Conservation (phyloP, 345 rosid species). For the Cardiospermum halicacabum region DNA sequence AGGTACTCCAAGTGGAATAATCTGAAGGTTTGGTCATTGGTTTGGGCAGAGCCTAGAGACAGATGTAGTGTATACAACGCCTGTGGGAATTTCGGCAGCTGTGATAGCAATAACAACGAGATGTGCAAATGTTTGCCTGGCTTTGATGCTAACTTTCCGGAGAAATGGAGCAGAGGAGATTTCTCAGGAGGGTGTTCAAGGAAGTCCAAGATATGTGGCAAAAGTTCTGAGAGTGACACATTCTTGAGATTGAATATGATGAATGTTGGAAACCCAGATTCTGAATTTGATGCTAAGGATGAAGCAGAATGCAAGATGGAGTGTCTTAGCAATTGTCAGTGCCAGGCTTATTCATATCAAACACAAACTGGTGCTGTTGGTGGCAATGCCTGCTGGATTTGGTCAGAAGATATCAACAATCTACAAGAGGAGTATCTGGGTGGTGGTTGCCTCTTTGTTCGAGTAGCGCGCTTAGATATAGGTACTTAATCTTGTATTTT, state of each 20-base stretch:
- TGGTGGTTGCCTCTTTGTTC: constrained; percentile 37
- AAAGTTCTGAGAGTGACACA: constrained; percentile 24
- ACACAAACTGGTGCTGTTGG: constrained; percentile 3
- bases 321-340: constrained; percentile 51
- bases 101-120: constrained; percentile 31
- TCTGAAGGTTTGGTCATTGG: constrained; percentile 27
- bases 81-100: constrained; percentile 47
- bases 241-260: constrained; percentile 46
- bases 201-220: constrained; percentile 34
- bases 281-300: constrained; percentile 23
- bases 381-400: constrained; percentile 50
- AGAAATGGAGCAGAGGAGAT: constrained; percentile 34
- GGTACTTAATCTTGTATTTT: constrained; percentile 28
- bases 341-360: constrained; percentile 60
- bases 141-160: constrained; percentile 29
- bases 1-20: constrained; percentile 28
- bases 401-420: constrained; percentile 48
- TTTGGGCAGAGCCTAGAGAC: constrained; percentile 42
- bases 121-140: constrained; percentile 49
- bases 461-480: constrained; percentile 37
- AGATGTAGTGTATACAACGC: constrained; percentile 37
- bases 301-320: constrained; percentile 40
- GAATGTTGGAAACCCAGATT: constrained; percentile 53
- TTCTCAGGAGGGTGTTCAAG: constrained; percentile 40
- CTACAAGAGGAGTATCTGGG: constrained; percentile 40